A percentile compares a stretch with the other conserved stretches of the same genome.
phyloP scores from a whole-genome alignment of 768 basidiomycete species.

The Leccinum broughii region DNA sequence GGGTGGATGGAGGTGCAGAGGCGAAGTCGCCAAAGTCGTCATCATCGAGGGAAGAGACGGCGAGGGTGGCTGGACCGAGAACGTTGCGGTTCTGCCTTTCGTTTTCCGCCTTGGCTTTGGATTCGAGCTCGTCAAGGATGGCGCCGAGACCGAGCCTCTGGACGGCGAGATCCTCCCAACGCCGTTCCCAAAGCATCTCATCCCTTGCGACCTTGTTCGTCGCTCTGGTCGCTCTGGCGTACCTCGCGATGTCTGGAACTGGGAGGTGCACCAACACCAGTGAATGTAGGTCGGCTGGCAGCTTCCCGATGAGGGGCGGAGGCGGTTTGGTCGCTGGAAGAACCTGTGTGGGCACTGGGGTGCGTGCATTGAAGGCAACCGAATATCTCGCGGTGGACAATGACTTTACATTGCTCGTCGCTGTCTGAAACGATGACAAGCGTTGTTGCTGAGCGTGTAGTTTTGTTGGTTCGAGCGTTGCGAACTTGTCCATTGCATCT shows the following conservation, averaged over 20 bases:
- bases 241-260: slow-evolving; percentile 77
- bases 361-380: slow-evolving; percentile 6
- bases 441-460: slow-evolving; percentile 45
- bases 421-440: background rate
- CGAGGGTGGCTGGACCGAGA: slow-evolving; percentile 58
- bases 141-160: slow-evolving; percentile 43
- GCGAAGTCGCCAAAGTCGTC: slow-evolving; percentile 93
- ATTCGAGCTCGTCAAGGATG: slow-evolving; percentile 64
- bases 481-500: slow-evolving; percentile 76
- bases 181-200: slow-evolving; percentile 75
- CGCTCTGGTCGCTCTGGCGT: slow-evolving; percentile 66
- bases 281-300: slow-evolving; percentile 78
- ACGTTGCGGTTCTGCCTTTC: slow-evolving; percentile 31
- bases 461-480: slow-evolving; percentile 76
- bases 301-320: slow-evolving; percentile 60
- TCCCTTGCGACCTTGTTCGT: slow-evolving; percentile 63
- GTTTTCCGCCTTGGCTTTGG: slow-evolving; percentile 39
- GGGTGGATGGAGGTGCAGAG: slow-evolving; percentile 33
- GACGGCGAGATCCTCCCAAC: slow-evolving; percentile 64
- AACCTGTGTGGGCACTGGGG: slow-evolving; percentile 5
- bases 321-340: slow-evolving; percentile 29
- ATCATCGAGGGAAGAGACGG: slow-evolving; percentile 50
- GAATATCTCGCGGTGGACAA: slow-evolving; percentile 9
- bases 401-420: slow-evolving; percentile 20
- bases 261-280: slow-evolving; percentile 73